A percentile compares a stretch with the other conserved stretches of the same genome.
phyloP scores from a whole-genome alignment of 768 basidiomycete genomes.

The Pholiota microspora region DNA sequence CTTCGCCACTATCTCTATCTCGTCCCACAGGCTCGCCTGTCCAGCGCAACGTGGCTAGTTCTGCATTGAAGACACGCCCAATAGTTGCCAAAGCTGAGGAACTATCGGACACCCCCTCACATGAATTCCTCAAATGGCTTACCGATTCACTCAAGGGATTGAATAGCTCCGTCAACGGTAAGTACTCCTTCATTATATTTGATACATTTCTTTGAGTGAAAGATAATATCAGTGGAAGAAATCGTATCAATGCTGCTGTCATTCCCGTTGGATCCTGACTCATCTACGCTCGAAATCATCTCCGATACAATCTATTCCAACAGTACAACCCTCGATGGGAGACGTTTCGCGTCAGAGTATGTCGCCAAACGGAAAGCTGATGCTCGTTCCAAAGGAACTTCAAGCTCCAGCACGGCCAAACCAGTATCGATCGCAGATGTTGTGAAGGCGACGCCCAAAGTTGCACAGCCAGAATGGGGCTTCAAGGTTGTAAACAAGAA shows the following conservation, averaged over 20 bases:
- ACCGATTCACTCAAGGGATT: conserved; percentile 79
- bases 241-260: conserved; percentile 93
- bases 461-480: conserved; percentile 74
- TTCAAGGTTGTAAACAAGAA: conserved; percentile 97
- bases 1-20: conserved; percentile 20
- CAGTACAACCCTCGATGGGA: conserved; percentile 92
- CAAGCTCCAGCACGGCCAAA: conserved; percentile 39
- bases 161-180: conserved; percentile 72
- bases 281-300: conserved; percentile 85
- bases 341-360: conserved; percentile 93
- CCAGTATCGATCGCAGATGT: conserved; percentile 82
- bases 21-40: conserved; percentile 32
- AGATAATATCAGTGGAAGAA: conserved; percentile 74
- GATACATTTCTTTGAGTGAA: conserved; percentile 5
- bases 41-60: conserved; percentile 31
- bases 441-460: conserved; percentile 84
- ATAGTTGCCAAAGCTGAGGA: conserved; percentile 55
- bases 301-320: conserved; percentile 93
- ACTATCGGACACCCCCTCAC: conserved; percentile 63
- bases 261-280: conserved; percentile 88
- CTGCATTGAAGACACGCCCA: conserved; percentile 25
- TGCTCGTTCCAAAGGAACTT: conserved; percentile 50
- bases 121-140: conserved; percentile 93
- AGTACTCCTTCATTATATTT: conserved; percentile 15
- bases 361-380: conserved; percentile 85